phyloP scores from a whole-genome alignment of 805 yeast genomes.

The Debaryomyces prosopidis region DNA sequence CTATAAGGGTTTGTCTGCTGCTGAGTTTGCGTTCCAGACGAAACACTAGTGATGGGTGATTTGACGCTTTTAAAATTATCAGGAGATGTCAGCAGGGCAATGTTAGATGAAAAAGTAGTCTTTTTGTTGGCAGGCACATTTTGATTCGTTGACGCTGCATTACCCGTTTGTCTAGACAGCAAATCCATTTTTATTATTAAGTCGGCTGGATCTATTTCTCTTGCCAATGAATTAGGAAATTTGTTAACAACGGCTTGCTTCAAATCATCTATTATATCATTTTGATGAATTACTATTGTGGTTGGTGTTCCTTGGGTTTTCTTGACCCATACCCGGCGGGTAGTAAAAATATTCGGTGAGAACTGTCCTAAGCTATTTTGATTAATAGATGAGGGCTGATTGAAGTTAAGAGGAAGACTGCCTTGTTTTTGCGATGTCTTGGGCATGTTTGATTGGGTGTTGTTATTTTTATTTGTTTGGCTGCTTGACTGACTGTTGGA shows the following conservation, averaged over 20 bases:
- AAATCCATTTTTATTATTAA: conserved; percentile 40
- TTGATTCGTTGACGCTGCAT: neutral
- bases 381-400: too few relatives aligned
- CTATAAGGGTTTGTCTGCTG: neutral
- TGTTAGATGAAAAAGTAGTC: conserved; percentile 6
- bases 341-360: neutral
- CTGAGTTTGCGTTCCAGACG: conserved; percentile 1
- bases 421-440: too few relatives aligned
- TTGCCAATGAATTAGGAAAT: conserved; percentile 66
- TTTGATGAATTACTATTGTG: conserved; percentile 57
- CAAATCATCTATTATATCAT: conserved; percentile 79
- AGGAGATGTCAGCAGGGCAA: conserved; percentile 10
- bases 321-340: conserved; percentile 57
- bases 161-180: conserved; percentile 8
- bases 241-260: conserved; percentile 63
- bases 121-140: conserved; percentile 11
- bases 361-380: neutral
- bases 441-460: too few relatives aligned
- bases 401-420: too few relatives aligned
- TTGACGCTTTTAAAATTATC: conserved; percentile 10
- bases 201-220: conserved; percentile 70
- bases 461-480: too few relatives aligned
- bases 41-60: conserved; percentile 9
- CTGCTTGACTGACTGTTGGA: too few relatives aligned
- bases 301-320: conserved; percentile 61